Evolutionary conservation across 805 yeast species (phyloP), one percentile per base, ranked within the genome.

Genomic region (Wickerhamomyces alni): DNA sequence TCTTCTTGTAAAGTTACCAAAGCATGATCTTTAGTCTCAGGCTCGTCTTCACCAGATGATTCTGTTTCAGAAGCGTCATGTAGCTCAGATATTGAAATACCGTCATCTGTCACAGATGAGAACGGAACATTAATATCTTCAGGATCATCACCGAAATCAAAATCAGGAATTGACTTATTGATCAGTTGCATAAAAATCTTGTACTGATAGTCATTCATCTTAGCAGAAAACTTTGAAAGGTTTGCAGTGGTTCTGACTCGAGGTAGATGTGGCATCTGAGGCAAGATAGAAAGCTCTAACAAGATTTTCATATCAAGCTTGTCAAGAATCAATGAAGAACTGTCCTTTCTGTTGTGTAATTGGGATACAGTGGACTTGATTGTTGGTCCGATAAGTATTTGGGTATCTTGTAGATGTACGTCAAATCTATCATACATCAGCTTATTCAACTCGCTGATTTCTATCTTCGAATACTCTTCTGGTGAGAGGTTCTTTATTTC

Each of bases 401-500:
- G 96, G 0, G 97, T 88, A 57, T 91, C 93, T 42, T 84, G 82
- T 5, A 93, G 66, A 40, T 70, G 74, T 29, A 94, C 65, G 40
- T 77, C 75, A 61, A 87, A 93, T 55, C 82, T 78, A 64, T 93
- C 99, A 60, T 87, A 93, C 93, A 93, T 84, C 51, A 87, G 72
- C 11, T 82, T 72, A 25, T 54, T 54, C 22, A 61, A 48, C 35
- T 62, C 63, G 5, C 44, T 44, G 3, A 38, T 30, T 22, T 50
- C 51, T 17, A 67, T 54, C 28, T 74, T 69, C 16, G 77, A 74
- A 85, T 95, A 91, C 52, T 91, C 96, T 2, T 73, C 77, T 7
- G 64, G 62, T 5, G 70, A 68, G 54, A 85, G 77, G 19, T 77
- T 67, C 53, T 80, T 86, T 34, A 88, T 75, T 42, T 79, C 80